phyloP scores from a whole-genome alignment of 139 green algal genomes.

The Chlorella vulgaris region DNA sequence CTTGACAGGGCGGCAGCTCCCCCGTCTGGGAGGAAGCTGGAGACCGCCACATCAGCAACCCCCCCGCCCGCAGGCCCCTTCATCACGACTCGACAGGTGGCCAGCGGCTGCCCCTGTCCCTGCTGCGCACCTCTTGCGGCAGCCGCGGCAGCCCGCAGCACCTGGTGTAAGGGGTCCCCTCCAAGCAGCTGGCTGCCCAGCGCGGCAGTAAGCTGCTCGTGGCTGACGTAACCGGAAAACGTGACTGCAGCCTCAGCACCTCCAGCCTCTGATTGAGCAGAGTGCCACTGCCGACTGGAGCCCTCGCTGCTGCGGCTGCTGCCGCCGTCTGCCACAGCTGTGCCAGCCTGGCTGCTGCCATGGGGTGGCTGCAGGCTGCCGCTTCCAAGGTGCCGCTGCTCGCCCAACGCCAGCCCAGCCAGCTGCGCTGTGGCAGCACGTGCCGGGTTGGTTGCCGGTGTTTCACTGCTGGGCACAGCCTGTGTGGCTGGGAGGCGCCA shows the following conservation, averaged over 20 bases:
- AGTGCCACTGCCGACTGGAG: neutral
- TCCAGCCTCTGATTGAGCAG: neutral
- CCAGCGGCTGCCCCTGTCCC: neutral
- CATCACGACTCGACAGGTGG: constrained; percentile 34
- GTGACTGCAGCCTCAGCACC: neutral
- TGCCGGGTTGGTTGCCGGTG: too few relatives aligned
- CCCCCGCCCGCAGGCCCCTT: constrained; percentile 27
- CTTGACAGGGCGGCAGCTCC: too few relatives aligned
- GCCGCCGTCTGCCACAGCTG: neutral
- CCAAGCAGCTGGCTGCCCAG: constrained; percentile 17
- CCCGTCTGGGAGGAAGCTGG: neutral
- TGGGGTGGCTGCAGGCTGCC: too few relatives aligned
- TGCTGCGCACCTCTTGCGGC: neutral
- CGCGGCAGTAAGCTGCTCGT: constrained; percentile 10
- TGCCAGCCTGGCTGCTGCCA: neutral
- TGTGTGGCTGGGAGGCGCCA: constrained; percentile 13
- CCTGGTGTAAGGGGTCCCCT: neutral
- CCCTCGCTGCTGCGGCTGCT: neutral
- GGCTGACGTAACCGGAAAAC: constrained; percentile 43
- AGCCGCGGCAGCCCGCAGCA: constrained; percentile 2
- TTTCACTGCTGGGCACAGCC: too few relatives aligned
- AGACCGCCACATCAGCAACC: constrained; percentile 37
- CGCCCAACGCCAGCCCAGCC: neutral
- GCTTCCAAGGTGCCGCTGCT: neutral
- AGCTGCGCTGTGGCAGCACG: neutral